Evolutionary conservation across 257 asterid species (phyloP), one percentile per base, ranked within the genome.

Genomic region (Rehmannia glutinosa): DNA sequence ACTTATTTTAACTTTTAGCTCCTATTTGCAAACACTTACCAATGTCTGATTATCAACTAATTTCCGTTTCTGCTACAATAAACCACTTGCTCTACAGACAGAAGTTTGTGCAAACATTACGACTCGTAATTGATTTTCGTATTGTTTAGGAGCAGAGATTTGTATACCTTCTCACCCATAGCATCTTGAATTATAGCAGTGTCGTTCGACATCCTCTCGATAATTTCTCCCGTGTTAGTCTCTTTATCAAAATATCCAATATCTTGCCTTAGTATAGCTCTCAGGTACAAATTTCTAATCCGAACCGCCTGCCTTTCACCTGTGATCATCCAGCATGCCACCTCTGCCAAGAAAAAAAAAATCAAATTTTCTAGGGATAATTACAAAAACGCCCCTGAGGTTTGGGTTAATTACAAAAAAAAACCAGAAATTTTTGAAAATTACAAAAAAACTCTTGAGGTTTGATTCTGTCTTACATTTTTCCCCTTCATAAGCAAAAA

Each of bases 291-390:
- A 36, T 80, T 78, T 49, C 91, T 73, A 5, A 87, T 84, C 62
- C 89, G 71, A 10, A 75, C 86, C 3, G 91, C 89, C 74, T 87
- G 91, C 46, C 95, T 82, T 69, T 87, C 95, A 0, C 91, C 95
- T 0, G 91, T 87, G 75, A 83, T 70, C 81, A 78, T 84, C 95
- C 95, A 87, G 70, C 91, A 87, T 11, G 86, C 41, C 59, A 87
- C 84, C 89, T 87, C 95, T 87, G 79, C 55, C 50, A 45, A 52
- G 7, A 51, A 35, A 23, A 21, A 52, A 23, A 15, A 56, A 19
- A 17, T 47, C 11, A 16, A 47, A 17, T 0, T 47, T 47, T n/a
- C 27, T n/a, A n/a, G n/a, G n/a, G n/a, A n/a, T n/a, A n/a, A n/a
- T n/a, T n/a, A n/a, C n/a, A n/a, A n/a, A n/a, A n/a, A n/a, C n/a